A percentile compares a stretch with the other conserved stretches of the same genome.
Evolutionary conservation across 768 basidiomycete species (phyloP).

Genomic region (Mycena vulgaris): DNA sequence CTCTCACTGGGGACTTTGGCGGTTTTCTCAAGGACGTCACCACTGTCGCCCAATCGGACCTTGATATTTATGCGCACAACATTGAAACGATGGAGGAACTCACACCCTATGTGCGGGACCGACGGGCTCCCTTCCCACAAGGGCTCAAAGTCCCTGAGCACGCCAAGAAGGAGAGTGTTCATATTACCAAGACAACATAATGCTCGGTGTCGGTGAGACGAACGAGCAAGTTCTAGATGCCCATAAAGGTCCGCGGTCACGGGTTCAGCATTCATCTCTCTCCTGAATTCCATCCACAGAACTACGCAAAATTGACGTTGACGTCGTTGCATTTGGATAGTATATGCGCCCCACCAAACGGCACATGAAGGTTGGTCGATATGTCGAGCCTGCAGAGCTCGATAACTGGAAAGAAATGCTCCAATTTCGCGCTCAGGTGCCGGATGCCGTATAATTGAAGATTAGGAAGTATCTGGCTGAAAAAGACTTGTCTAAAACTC

Average conservation of each 20-base stretch:
- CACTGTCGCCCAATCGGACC: conserved; percentile 89
- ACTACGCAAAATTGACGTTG: conserved; percentile 88
- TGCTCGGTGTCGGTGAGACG: conserved; percentile 97
- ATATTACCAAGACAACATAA: conserved; percentile 98
- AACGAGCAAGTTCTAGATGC: conserved; percentile 87
- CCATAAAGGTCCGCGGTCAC: conserved; percentile 75
- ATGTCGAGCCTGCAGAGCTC: conserved; percentile 95
- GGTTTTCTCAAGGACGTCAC: conserved; percentile 84
- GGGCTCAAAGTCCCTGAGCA: conserved; percentile 86
- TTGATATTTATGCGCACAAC: conserved; percentile 99
- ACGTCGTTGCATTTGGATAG: conserved; percentile 99
- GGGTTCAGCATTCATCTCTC: neutral
- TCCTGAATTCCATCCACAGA: conserved; percentile 62
- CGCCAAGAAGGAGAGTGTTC: conserved; percentile 87
- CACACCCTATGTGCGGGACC: conserved; percentile 96
- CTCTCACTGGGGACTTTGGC: conserved; percentile 94
- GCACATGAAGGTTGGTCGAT: conserved; percentile 99
- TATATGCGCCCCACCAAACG: conserved; percentile 99
- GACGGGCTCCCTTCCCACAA: conserved; percentile 91
- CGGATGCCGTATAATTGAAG: no score
- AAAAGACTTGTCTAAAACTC: no score
- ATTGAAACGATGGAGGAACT: conserved; percentile 95
- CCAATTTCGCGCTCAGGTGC: no score
- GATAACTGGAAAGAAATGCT: conserved; percentile 96
- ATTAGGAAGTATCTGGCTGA: no score